Conservation (phyloP, 805 yeast species). For the Candida krabiensis region DNA sequence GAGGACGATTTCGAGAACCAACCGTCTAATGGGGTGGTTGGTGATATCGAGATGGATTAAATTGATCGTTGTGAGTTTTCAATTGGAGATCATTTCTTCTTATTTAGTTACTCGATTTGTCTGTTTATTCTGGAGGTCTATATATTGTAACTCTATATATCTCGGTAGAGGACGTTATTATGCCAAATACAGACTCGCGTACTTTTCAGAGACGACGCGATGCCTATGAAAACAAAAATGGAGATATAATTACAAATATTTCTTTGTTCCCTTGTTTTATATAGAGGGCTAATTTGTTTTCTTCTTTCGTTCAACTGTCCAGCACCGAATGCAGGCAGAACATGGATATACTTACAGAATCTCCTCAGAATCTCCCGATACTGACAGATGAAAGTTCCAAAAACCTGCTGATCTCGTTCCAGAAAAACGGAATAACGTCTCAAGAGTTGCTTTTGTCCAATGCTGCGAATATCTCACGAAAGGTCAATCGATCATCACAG, state of each 20-base stretch:
- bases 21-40: slow-evolving; percentile 29
- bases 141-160: no score
- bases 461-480: slow-evolving; percentile 33
- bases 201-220: no score
- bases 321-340: slow-evolving; percentile 1
- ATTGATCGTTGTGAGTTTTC: neutral
- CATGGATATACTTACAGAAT: slow-evolving; percentile 23
- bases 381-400: slow-evolving; percentile 35
- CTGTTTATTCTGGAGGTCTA: neutral
- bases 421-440: slow-evolving; percentile 33
- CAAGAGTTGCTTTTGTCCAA: slow-evolving; percentile 42
- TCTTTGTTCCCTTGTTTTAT: no score
- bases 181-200: no score
- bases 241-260: no score
- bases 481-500: slow-evolving; percentile 32
- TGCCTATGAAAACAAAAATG: no score
- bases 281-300: no score
- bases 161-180: no score
- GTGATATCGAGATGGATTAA: slow-evolving; percentile 37
- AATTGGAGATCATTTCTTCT: neutral
- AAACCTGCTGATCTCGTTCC: slow-evolving; percentile 29
- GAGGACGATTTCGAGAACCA: slow-evolving; percentile 10
- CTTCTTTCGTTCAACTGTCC: no score
- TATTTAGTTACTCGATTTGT: slow-evolving; percentile 3
- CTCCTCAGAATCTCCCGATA: slow-evolving; percentile 26